A percentile compares a stretch with the other conserved stretches of the same genome.
These are phyloP conservation scores for Podila clonocystis DNA, from an alignment of 192 early-diverging fungal species.

Conservation along the genomic window DNA sequence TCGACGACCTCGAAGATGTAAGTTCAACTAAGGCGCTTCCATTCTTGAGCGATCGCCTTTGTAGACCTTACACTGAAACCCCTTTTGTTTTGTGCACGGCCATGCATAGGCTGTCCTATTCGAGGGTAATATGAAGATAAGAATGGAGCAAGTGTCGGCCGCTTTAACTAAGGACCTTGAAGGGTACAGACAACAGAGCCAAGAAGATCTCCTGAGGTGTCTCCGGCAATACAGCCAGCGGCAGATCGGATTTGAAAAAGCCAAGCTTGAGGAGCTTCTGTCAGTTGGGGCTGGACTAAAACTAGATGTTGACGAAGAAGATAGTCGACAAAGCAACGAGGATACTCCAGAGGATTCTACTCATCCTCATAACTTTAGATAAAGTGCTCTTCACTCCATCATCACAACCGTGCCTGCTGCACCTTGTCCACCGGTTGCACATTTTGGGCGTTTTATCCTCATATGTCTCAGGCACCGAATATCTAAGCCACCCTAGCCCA, in stretches of 20 bases:
- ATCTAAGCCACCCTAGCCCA: no score
- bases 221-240: constrained; percentile 51
- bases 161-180: constrained; percentile 49
- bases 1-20: constrained; percentile 57
- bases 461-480: background rate
- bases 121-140: constrained; percentile 53
- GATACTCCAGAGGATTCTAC: background rate
- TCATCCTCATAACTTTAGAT: background rate
- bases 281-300: constrained; percentile 22
- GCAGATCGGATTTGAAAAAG: constrained; percentile 54
- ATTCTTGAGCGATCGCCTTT: constrained; percentile 1
- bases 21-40: constrained; percentile 4
- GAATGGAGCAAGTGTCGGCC: constrained; percentile 48
- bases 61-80: background rate
- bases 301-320: background rate
- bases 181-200: constrained; percentile 46
- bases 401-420: background rate
- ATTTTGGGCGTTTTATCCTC: background rate
- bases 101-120: constrained; percentile 34
- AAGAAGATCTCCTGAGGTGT: constrained; percentile 47
- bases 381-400: constrained; percentile 18
- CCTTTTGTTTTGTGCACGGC: background rate
- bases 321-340: background rate
- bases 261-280: constrained; percentile 50
- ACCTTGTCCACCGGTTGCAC: background rate